These are phyloP conservation scores for Byssoonygena ceratinophila DNA, from an alignment of 2,329 filamentous ascomycete genomes.

Conservation along the genomic window DNA sequence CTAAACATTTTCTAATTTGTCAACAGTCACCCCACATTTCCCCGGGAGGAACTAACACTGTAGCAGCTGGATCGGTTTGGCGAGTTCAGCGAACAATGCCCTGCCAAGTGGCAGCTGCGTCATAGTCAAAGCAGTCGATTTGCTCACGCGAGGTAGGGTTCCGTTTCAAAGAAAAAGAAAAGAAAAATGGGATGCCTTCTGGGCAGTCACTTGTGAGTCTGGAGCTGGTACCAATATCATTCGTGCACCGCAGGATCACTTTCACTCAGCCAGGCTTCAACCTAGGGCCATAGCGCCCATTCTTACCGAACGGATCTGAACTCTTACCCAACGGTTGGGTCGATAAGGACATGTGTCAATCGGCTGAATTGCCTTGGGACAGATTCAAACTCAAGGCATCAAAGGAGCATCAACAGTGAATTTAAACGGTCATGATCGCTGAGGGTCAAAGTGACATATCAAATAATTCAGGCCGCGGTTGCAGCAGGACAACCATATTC, in stretches of 20 bases:
- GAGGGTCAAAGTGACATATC: not conserved
- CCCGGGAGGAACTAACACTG: not conserved
- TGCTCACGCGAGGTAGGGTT: not conserved
- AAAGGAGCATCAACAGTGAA: not conserved
- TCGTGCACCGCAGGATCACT: not conserved
- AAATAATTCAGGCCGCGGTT: not conserved
- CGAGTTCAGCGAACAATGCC: not conserved
- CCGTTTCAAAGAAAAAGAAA: too few relatives aligned
- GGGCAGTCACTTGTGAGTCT: not conserved
- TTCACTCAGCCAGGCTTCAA: not conserved
- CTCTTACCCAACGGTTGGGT: not conserved
- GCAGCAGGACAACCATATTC: not conserved
- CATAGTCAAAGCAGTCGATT: not conserved
- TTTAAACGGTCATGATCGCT: too few relatives aligned
- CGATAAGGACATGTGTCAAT: not conserved
- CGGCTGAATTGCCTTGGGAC: not conserved
- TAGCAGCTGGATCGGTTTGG: not conserved
- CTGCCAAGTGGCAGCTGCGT: constrained; percentile 4
- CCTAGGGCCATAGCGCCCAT: not conserved
- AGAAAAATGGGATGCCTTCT: not conserved
- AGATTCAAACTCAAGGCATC: not conserved
- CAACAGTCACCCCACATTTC: not conserved
- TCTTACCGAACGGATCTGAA: not conserved
- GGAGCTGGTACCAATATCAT: not conserved
- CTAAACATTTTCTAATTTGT: not conserved